Conservation (phyloP, 768 basidiomycete species). For the Mycena alexandri region DNA sequence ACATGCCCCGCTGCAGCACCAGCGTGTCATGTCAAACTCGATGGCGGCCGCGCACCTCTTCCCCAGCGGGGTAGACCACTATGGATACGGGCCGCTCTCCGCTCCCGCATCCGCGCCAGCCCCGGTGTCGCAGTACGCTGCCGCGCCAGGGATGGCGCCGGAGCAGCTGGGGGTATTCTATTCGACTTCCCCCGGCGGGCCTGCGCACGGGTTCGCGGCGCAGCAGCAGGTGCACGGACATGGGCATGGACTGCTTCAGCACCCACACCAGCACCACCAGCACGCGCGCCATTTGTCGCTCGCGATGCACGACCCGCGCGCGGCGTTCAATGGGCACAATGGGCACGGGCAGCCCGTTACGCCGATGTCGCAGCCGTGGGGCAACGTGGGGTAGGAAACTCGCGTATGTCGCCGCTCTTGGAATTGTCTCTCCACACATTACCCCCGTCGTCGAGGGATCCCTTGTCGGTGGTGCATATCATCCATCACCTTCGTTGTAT, state of each 20-base stretch:
- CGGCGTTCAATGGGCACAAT: conserved; percentile 20
- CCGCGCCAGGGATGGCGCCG: not conserved
- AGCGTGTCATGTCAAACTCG: conserved; percentile 30
- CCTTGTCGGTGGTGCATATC: too few relatives aligned
- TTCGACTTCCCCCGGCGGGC: conserved; percentile 6
- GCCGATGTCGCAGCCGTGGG: conserved; percentile 27
- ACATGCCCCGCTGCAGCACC: not conserved
- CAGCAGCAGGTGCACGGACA: conserved; percentile 4
- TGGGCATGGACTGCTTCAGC: not conserved
- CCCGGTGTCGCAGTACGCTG: conserved; percentile 6
- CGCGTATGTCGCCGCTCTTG: too few relatives aligned
- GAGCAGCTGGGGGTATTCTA: conserved; percentile 26
- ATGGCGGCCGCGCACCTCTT: conserved; percentile 35
- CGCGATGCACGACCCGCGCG: conserved; percentile 22
- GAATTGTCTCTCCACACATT: too few relatives aligned
- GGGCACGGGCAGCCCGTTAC: conserved; percentile 23
- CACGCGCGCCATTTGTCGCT: conserved; percentile 25
- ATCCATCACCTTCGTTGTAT: too few relatives aligned
- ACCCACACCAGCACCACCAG: conserved; percentile 1
- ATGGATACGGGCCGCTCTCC: conserved; percentile 27
- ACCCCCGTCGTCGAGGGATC: too few relatives aligned
- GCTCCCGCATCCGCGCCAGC: conserved; percentile 1
- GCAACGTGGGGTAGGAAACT: conserved; percentile 22
- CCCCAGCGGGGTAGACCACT: conserved; percentile 27
- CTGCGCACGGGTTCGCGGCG: conserved; percentile 10